Evolutionary conservation across 2,329 filamentous ascomycete genomes (phyloP), one percentile per base, ranked within the genome.

Genomic region (Hymenoscyphus occultus): DNA sequence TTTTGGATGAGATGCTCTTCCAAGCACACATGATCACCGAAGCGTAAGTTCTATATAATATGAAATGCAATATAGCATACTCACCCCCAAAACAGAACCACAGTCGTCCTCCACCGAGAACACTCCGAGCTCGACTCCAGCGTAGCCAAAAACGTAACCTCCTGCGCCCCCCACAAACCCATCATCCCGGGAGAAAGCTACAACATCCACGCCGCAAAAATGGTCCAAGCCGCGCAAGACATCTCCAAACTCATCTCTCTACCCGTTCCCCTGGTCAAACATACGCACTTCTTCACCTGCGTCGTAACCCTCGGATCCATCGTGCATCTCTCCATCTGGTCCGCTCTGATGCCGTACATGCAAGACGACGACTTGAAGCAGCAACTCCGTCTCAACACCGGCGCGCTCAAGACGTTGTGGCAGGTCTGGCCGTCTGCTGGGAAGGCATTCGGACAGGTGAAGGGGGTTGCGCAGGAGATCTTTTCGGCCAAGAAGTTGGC

Each of bases 1-100:
- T 86, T 60, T 82, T 93, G 14, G 93, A 97, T 74, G 91, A 96
- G 77, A 89, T 96, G 84, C 88, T 96, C 77, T 96, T 96, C 78
- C 91, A 96, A 74, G 93, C 91, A 0, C 89, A 91, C 69, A 93
- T 95, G 86, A 91, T 96, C 72, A 81, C 84, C 60, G 80, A 84
- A 58, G 75, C 75, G 69, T 73, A 69, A 66, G 73, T 72, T 10
- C 19, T 32, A 54, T 13, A 28, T 22, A 54, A 5, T 5, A 3
- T 3, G 1, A 22, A 54, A 28, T 12, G 9, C 3, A 28, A 54
- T 12, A 12, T 22, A 3, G 9, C 12, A 54, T 22, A 28, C 48
- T 54, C 48, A 54, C 22, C 2, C 10, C 5, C 14, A 54, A 54
- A 54, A 31, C 59, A 83, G 82, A 7, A 86, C 83, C 67, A 83